Evolutionary conservation across 495 filamentous ascomycete species (phyloP).

Genomic region (Sabuloglossum arenarium): DNA sequence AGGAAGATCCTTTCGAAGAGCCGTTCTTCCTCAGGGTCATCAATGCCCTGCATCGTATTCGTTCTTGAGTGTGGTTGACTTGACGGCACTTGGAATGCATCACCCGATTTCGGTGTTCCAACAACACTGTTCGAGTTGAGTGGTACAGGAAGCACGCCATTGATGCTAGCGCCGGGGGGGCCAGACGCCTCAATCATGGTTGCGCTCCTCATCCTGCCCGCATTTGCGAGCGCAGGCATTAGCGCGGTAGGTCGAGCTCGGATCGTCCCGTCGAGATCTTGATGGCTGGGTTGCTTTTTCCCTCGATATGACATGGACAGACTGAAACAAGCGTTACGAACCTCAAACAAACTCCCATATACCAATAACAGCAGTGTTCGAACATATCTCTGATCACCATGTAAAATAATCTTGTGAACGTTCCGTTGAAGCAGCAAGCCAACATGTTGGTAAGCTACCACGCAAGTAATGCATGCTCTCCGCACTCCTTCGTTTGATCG

Average conservation of each 20-base stretch:
- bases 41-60: conserved; percentile 29
- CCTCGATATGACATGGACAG: conserved; percentile 7
- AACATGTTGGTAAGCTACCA: conserved; percentile 58
- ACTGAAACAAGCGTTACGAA: conserved; percentile 26
- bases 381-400: conserved; percentile 54
- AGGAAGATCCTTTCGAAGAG: conserved; percentile 65
- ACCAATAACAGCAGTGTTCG: conserved; percentile 61
- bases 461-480: conserved; percentile 43
- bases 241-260: neutral
- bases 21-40: conserved; percentile 56
- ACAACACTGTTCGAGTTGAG: conserved; percentile 24
- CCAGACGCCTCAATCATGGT: conserved; percentile 18
- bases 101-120: conserved; percentile 53
- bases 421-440: conserved; percentile 47
- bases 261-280: neutral
- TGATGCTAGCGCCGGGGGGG: conserved; percentile 10
- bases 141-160: conserved; percentile 7
- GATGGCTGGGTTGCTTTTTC: neutral
- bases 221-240: conserved; percentile 2
- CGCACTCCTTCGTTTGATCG: conserved; percentile 46
- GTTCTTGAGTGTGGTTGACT: conserved; percentile 15
- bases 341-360: conserved; percentile 61
- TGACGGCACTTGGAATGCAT: conserved; percentile 47
- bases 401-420: conserved; percentile 45
- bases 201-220: conserved; percentile 14